Evolutionary conservation across 441 rosid genomes (phyloP), one percentile per base, ranked within the genome.

Genomic region (Gossypium trilobum): DNA sequence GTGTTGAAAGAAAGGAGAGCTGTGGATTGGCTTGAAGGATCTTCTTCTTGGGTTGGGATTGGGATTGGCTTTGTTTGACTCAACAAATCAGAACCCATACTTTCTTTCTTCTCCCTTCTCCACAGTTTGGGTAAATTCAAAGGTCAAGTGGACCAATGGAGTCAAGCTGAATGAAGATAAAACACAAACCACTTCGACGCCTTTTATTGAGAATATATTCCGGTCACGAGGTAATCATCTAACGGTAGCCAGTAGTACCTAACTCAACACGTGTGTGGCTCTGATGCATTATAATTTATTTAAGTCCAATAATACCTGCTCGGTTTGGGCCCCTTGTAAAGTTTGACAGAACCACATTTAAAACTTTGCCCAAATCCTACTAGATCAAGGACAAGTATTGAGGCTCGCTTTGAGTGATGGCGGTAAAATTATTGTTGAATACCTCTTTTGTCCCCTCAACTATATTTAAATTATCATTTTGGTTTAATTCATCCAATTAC

Each of bases 1-100:
- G 87, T 85, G 69, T 73, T 65, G 77, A 82, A 78, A 54, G 90
- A 77, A 61, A 87, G 89, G 39, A 89, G 88, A 48, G 95, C 73
- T 0, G 77, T 68, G 11, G 91, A 75, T 13, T 80, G 86, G 56
- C 20, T 75, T 1, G 71, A 68, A 10, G 78, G 76, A n/a, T 85
- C 88, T 52, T 79, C 85, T 58, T 83, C 87, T 20, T 70, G 78
- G 50, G 75, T 69, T 6, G 81, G 77, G 2, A 75, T 36, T 10
- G 74, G 79, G 0, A 54, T 29, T 3, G 85, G 85, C 77, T 84
- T 83, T n/a, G 85, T 74, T 20, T 77, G 71, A 52, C 74, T 65
- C 63, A 78, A 63, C 0, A 71, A 71, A 79, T 78, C 82, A 42
- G 85, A 63, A 51, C 73, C 84, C 91, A 84, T 84, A 29, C 10